Evolutionary conservation across 192 early-diverging fungal genomes (phyloP).

Genomic region (Mortierella antarctica): DNA sequence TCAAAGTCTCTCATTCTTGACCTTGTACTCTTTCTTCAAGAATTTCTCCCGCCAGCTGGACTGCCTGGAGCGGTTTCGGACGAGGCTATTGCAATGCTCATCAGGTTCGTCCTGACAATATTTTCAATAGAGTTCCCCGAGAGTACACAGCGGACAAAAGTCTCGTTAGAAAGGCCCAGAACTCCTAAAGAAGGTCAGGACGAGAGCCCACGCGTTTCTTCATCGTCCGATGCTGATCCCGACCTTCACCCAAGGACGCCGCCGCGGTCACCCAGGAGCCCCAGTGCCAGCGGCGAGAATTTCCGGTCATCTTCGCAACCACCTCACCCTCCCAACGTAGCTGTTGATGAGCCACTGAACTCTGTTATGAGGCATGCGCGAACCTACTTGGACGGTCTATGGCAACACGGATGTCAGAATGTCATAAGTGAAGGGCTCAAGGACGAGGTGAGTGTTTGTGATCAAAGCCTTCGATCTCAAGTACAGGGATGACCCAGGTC

Average conservation of each 20-base stretch:
- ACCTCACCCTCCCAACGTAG: not conserved
- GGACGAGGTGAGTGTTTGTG: conserved; percentile 19
- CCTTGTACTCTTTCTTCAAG: conserved; percentile 13
- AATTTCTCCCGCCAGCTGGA: conserved; percentile 31
- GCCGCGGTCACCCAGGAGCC: conserved; percentile 36
- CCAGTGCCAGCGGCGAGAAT: conserved; percentile 38
- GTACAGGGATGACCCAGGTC: not conserved
- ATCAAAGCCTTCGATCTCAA: not conserved
- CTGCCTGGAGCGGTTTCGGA: conserved; percentile 14
- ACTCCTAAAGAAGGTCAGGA: conserved; percentile 6
- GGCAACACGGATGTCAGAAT: conserved; percentile 25
- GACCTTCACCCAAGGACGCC: conserved; percentile 29
- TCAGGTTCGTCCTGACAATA: conserved; percentile 16
- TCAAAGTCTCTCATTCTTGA: conserved; percentile 31
- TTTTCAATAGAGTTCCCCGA: conserved; percentile 38
- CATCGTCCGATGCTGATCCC: conserved; percentile 11
- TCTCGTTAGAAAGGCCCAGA: not conserved
- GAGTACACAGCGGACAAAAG: conserved; percentile 1
- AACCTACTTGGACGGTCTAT: conserved; percentile 27
- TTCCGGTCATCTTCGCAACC: conserved; percentile 18
- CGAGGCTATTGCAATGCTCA: conserved; percentile 8
- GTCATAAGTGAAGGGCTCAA: conserved; percentile 27
- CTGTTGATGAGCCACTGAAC: conserved; percentile 19
- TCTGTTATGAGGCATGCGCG: conserved; percentile 17
- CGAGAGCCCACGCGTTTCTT: conserved; percentile 12